A percentile compares a stretch with the other conserved stretches of the same genome.
phyloP scores from a whole-genome alignment of 2,329 filamentous ascomycete genomes.

The Scytalidium sp. region DNA sequence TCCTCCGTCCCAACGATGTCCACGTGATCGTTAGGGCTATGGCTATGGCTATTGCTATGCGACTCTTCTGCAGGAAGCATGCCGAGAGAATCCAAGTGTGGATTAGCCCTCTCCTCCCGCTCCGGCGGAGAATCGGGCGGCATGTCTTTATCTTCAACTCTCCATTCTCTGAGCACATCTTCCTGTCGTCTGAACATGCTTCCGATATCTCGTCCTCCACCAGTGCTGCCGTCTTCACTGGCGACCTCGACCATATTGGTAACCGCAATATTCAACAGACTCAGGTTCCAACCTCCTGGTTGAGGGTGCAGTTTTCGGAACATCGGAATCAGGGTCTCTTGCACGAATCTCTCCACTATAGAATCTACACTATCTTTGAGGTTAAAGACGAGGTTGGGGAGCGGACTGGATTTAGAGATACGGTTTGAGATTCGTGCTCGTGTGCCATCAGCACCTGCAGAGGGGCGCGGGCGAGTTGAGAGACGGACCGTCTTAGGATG shows the following conservation, averaged over 20 bases:
- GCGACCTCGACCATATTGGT: constrained; percentile 73
- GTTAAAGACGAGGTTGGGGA: constrained; percentile 73
- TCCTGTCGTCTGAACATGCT: constrained; percentile 80
- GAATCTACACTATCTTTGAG: constrained; percentile 54
- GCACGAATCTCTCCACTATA: constrained; percentile 66
- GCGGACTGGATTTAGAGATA: constrained; percentile 69
- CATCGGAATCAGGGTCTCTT: constrained; percentile 65
- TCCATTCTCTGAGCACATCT: constrained; percentile 65
- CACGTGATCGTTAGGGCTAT: constrained; percentile 1
- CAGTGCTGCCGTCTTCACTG: constrained; percentile 36
- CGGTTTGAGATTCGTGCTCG: constrained; percentile 62
- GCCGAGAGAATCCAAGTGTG: background rate
- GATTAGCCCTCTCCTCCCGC: background rate
- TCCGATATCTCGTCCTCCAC: constrained; percentile 71
- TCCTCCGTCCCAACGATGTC: constrained; percentile 22
- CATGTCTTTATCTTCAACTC: constrained; percentile 43
- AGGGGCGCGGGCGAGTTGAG: constrained; percentile 64
- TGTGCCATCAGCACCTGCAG: constrained; percentile 48
- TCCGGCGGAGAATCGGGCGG: constrained; percentile 20
- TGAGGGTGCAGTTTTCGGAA: constrained; percentile 73
- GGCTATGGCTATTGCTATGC: background rate
- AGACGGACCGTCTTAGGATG: constrained; percentile 79
- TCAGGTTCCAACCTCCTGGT: constrained; percentile 67
- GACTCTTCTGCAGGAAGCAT: background rate
- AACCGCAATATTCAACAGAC: constrained; percentile 81